Evolutionary conservation across 257 asterid species (phyloP).

Genomic region (Solanum dulcamara): DNA sequence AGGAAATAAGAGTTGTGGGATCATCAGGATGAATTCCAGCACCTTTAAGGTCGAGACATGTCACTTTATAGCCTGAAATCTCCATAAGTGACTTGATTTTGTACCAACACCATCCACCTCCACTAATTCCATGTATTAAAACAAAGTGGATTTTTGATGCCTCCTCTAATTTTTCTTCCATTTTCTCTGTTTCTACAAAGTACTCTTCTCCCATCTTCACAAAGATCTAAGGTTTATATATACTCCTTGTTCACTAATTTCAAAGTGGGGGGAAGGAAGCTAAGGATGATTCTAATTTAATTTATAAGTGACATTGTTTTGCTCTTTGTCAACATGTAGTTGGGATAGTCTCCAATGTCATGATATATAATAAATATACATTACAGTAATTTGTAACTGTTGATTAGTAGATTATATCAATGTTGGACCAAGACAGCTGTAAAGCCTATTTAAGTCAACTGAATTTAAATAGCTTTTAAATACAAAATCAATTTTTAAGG

Average conservation of each 20-base stretch:
- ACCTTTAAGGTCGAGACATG: conserved; percentile 56
- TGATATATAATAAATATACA: neutral
- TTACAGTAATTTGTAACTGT: neutral
- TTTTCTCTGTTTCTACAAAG: neutral
- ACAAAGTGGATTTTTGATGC: conserved; percentile 35
- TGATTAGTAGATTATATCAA: neutral
- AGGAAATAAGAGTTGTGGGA: conserved; percentile 33
- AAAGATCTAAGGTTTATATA: neutral
- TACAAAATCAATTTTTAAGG: neutral
- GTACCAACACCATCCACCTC: conserved; percentile 77
- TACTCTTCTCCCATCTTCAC: conserved; percentile 2
- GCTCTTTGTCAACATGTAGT: neutral
- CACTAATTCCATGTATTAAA: conserved; percentile 46
- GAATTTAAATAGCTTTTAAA: neutral
- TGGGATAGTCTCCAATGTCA: neutral
- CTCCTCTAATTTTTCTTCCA: neutral
- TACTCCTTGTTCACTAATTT: neutral
- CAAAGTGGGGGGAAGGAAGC: neutral
- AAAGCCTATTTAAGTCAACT: neutral
- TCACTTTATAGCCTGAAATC: conserved; percentile 38
- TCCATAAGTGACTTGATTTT: conserved; percentile 49
- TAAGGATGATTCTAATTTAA: too few species aligned
- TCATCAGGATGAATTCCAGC: conserved; percentile 40
- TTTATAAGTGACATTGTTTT: neutral
- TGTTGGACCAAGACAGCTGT: neutral